These are phyloP conservation scores for Aspergillus sclerotioniger DNA, from an alignment of 495 filamentous ascomycete genomes.

Conservation along the genomic window DNA sequence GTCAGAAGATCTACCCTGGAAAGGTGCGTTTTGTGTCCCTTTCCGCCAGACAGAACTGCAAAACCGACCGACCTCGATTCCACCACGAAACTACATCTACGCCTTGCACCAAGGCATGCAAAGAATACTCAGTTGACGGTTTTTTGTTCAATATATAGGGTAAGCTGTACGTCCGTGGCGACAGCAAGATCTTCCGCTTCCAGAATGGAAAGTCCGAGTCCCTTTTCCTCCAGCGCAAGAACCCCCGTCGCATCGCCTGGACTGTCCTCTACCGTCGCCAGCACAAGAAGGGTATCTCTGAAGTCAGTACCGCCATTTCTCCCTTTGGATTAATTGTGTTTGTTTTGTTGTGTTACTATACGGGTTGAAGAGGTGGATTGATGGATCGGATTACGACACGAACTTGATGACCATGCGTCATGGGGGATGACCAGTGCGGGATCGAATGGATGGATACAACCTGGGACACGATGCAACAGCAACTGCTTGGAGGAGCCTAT, in stretches of 20 bases:
- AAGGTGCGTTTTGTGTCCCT: conserved; percentile 69
- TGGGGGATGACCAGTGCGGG: neutral
- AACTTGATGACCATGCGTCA: neutral
- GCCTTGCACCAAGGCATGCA: neutral
- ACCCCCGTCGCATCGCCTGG: conserved; percentile 98
- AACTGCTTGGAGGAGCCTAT: neutral
- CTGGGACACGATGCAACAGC: conserved; percentile 2
- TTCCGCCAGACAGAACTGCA: conserved; percentile 9
- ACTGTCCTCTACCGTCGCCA: conserved; percentile 95
- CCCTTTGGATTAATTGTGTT: conserved; percentile 23
- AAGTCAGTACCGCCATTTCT: conserved; percentile 65
- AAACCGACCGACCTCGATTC: neutral
- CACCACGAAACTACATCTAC: neutral
- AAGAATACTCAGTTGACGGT: conserved; percentile 15
- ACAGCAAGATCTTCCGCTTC: conserved; percentile 99
- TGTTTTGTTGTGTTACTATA: conserved; percentile 14
- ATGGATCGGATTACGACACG: neutral
- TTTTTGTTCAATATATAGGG: conserved; percentile 57
- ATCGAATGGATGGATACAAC: neutral
- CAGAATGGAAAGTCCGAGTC: conserved; percentile 99
- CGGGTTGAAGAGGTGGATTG: conserved; percentile 6
- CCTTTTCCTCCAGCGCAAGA: conserved; percentile 99
- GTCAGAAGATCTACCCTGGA: conserved; percentile 97
- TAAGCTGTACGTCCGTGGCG: conserved; percentile 98
- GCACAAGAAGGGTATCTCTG: conserved; percentile 99